phyloP scores from a whole-genome alignment of 306 rosid genomes.

The Cucurbita ficifolia region DNA sequence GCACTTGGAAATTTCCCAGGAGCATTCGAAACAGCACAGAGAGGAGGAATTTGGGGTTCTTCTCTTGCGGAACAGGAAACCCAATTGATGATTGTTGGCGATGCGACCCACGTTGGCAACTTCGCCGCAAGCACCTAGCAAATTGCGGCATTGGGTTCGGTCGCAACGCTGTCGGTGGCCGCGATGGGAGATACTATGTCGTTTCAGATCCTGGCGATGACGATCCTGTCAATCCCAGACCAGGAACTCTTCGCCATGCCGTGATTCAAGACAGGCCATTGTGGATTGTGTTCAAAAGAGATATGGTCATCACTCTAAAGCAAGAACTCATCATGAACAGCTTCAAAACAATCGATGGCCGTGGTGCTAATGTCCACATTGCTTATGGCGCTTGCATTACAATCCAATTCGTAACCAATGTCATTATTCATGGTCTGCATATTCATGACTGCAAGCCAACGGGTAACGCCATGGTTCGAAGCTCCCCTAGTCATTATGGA shows the following conservation, averaged over 20 bases:
- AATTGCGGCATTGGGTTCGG: constrained; percentile 83
- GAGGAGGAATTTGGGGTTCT: constrained; percentile 59
- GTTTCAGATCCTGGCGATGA: constrained; percentile 48
- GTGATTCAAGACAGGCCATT: constrained; percentile 74
- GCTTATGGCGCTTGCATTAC: constrained; percentile 88
- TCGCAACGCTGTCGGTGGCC: constrained; percentile 79
- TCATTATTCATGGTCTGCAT: constrained; percentile 76
- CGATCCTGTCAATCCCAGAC: constrained; percentile 55
- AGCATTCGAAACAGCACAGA: constrained; percentile 45
- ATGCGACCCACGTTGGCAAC: constrained; percentile 64
- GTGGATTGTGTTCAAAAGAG: constrained; percentile 94
- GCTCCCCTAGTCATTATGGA: constrained; percentile 83
- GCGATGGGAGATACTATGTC: constrained; percentile 68
- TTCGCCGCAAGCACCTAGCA: constrained; percentile 52
- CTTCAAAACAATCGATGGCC: constrained; percentile 86
- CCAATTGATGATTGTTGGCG: constrained; percentile 99
- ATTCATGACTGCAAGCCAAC: constrained; percentile 81
- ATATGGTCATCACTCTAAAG: constrained; percentile 84
- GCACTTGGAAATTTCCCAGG: constrained; percentile 24
- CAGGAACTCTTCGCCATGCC: constrained; percentile 88
- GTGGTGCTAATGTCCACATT: constrained; percentile 80
- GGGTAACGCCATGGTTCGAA: constrained; percentile 90
- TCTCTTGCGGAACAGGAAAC: constrained; percentile 82
- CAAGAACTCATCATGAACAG: constrained; percentile 93
- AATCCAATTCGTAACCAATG: constrained; percentile 64